phyloP scores from a whole-genome alignment of 179 eudicot species.

The Dionaea muscipula region DNA sequence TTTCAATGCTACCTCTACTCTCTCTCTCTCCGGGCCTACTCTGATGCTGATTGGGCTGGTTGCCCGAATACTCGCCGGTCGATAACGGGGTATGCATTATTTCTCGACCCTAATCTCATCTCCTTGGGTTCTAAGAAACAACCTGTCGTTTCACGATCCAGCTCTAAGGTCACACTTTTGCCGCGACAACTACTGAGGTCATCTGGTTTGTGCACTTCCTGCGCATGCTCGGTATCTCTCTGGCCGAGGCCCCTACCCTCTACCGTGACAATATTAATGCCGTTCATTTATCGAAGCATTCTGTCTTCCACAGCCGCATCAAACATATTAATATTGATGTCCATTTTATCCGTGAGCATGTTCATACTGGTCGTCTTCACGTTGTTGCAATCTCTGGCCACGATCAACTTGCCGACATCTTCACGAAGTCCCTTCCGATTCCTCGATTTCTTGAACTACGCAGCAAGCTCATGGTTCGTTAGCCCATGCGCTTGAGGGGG shows the following conservation, averaged over 20 bases:
- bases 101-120: background rate
- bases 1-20: background rate
- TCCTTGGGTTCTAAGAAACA: background rate
- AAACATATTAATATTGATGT: background rate
- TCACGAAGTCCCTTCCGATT: no score
- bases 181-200: background rate
- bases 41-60: slow-evolving; percentile 3
- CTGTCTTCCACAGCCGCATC: background rate
- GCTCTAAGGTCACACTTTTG: background rate
- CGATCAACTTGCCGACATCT: no score
- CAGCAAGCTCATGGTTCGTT: no score
- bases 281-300: background rate
- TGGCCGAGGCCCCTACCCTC: background rate
- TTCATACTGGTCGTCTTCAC: background rate
- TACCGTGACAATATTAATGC: background rate
- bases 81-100: background rate
- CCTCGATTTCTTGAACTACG: background rate
- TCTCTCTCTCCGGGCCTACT: background rate
- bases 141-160: background rate
- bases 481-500: no score
- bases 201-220: background rate
- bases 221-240: background rate
- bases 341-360: background rate
- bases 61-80: no score
- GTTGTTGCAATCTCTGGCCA: background rate